Conservation (phyloP, 495 filamentous ascomycete species). For the Physcia stellaris region DNA sequence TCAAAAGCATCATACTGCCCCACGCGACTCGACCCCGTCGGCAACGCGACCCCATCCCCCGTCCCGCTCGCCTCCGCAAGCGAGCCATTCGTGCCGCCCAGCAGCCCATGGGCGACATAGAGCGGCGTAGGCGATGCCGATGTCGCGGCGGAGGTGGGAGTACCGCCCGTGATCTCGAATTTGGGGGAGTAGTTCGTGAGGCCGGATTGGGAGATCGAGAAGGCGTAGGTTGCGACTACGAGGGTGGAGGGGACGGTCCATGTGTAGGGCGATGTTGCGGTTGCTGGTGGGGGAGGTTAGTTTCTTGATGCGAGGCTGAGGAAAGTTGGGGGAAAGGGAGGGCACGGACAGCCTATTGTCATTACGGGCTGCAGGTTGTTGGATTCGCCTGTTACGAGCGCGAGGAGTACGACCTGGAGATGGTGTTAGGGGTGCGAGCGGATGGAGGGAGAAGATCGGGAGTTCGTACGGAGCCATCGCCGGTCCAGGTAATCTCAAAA, state of each 20-base stretch:
- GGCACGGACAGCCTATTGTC: constrained; percentile 9
- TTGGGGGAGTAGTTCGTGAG: constrained; percentile 14
- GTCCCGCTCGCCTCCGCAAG: no score
- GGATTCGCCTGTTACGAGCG: constrained; percentile 4
- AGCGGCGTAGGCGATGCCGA: not conserved
- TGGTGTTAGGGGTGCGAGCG: no score
- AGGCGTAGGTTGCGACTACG: constrained; percentile 5
- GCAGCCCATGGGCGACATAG: not conserved
- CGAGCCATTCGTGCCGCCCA: no score
- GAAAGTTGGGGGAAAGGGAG: not conserved
- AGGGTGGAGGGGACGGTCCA: not conserved
- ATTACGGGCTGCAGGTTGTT: constrained; percentile 4
- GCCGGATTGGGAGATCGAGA: constrained; percentile 12
- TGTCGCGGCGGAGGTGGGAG: not conserved
- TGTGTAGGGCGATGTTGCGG: constrained; percentile 1
- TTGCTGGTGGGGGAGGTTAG: not conserved
- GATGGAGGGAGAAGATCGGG: no score
- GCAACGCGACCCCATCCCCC: no score
- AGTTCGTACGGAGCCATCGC: not conserved
- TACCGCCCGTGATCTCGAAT: constrained; percentile 6
- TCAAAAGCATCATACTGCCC: no score
- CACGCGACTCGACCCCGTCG: no score
- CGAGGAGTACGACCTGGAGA: constrained; percentile 11
- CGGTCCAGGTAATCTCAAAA: not conserved
- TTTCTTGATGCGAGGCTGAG: not conserved